Evolutionary conservation across 192 early-diverging fungal genomes (phyloP).

Genomic region (Chytriomyces sp.): DNA sequence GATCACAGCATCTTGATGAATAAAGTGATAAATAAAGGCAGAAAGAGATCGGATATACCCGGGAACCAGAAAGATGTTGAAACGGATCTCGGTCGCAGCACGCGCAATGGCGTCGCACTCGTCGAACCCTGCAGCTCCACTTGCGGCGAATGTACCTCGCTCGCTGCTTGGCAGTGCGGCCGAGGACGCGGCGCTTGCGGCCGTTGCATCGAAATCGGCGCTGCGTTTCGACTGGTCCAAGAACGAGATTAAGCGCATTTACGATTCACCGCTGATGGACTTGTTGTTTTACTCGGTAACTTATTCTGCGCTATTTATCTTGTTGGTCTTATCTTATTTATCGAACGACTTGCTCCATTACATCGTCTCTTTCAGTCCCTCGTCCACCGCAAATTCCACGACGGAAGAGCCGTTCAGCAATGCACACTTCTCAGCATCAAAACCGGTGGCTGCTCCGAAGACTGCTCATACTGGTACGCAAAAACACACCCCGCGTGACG

Average conservation of each 20-base stretch:
- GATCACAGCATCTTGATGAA: constrained; percentile 50
- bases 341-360: no score
- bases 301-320: not conserved
- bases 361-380: constrained; percentile 55
- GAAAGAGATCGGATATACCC: no score
- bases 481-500: no score
- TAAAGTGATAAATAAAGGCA: no score
- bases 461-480: constrained; percentile 72
- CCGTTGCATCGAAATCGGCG: not conserved
- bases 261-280: constrained; percentile 78
- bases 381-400: constrained; percentile 72
- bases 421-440: constrained; percentile 82
- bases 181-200: constrained; percentile 4
- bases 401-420: constrained; percentile 76
- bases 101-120: no score
- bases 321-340: not conserved
- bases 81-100: no score
- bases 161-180: constrained; percentile 2
- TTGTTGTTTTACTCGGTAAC: constrained; percentile 75
- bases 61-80: no score
- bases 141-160: not conserved
- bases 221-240: constrained; percentile 72
- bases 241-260: constrained; percentile 75
- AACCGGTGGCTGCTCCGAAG: constrained; percentile 83
- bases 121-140: no score